A percentile compares a stretch with the other conserved stretches of the same genome.
phyloP scores from a whole-genome alignment of 306 rosid genomes.

The Trichosanthes cucumerina region DNA sequence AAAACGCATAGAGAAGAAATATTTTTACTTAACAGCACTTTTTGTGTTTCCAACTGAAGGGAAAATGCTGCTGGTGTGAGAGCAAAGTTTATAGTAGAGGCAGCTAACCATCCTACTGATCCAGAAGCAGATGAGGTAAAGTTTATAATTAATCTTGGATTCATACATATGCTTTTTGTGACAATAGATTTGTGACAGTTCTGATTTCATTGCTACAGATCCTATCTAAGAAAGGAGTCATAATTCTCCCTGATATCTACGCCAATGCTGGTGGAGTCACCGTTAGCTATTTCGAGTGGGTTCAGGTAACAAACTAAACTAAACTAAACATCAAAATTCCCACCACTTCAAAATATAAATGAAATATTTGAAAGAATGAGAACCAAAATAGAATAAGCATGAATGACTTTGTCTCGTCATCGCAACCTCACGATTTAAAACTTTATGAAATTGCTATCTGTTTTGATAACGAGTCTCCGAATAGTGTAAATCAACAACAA shows the following conservation, averaged over 20 bases:
- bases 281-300: conserved; percentile 56
- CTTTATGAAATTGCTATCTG: neutral
- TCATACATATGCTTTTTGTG: neutral
- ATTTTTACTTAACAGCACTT: too few species aligned
- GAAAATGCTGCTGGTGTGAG: conserved; percentile 43
- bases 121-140: conserved; percentile 52
- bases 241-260: conserved; percentile 40
- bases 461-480: neutral
- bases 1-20: too few species aligned
- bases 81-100: conserved; percentile 48
- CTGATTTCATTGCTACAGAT: conserved; percentile 30
- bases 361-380: neutral
- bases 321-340: neutral
- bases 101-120: conserved; percentile 55
- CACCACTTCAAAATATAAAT: neutral
- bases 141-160: neutral
- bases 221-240: conserved; percentile 41
- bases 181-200: neutral
- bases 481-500: neutral
- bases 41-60: conserved; percentile 16
- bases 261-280: conserved; percentile 54
- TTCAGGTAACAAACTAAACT: conserved; percentile 31
- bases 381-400: neutral
- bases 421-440: neutral
- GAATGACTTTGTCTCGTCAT: neutral